These are phyloP conservation scores for Boechera stricta DNA, from an alignment of 345 rosid genomes.

Conservation along the genomic window DNA sequence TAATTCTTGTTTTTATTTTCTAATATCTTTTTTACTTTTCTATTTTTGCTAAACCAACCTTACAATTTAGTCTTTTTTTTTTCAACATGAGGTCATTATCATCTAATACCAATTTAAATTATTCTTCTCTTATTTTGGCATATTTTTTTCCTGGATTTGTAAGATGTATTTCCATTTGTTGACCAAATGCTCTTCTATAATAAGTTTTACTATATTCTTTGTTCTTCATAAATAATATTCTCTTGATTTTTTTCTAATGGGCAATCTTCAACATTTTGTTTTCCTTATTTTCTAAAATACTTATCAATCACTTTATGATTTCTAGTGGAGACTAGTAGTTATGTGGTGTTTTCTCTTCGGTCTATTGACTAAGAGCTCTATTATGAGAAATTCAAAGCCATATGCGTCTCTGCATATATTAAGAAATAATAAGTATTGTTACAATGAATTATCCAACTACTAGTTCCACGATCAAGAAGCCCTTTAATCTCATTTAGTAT, in stretches of 20 bases:
- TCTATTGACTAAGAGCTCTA: background rate
- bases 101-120: background rate
- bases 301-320: background rate
- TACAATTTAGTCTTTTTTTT: background rate
- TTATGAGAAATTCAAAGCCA: background rate
- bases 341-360: background rate
- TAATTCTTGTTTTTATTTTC: no score
- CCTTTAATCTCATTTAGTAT: background rate
- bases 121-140: background rate
- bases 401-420: background rate
- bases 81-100: background rate
- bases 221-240: background rate
- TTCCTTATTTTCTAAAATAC: background rate
- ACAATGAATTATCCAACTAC: background rate
- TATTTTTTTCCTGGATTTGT: background rate
- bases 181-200: background rate
- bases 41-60: no score
- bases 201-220: background rate
- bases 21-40: no score
- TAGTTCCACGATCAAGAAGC: background rate
- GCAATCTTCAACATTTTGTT: background rate
- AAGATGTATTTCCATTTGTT: slow-evolving; percentile 6
- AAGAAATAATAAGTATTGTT: background rate
- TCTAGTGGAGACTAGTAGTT: background rate
- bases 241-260: background rate